Conservation (phyloP, 1,284 basidiomycete species). For the Afroboletus lepidellus region DNA sequence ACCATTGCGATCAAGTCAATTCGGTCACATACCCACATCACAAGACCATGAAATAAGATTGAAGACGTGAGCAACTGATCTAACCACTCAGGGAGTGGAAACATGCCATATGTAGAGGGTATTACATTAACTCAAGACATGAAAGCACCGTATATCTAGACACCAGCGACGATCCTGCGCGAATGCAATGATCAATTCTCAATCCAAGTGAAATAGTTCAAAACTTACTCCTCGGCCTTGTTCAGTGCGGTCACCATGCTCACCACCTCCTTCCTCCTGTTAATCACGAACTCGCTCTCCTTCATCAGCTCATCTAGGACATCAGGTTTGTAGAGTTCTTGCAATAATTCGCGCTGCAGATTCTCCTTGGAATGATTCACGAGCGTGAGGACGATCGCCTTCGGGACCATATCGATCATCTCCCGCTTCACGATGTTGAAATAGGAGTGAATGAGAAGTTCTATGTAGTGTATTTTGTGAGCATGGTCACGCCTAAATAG, state of each 20-base stretch:
- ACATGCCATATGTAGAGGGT: slow-evolving; percentile 29
- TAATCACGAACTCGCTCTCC: slow-evolving; percentile 85
- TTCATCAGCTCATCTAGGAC: slow-evolving; percentile 90
- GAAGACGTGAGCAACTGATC: slow-evolving; percentile 12
- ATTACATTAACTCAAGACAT: slow-evolving; percentile 26
- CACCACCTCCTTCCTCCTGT: slow-evolving; percentile 84
- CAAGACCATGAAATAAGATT: too few species aligned
- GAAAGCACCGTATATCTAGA: slow-evolving; percentile 25
- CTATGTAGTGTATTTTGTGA: slow-evolving; percentile 39
- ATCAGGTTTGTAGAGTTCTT: slow-evolving; percentile 89
- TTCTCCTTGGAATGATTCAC: slow-evolving; percentile 93
- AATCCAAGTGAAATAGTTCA: background rate
- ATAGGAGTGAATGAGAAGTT: slow-evolving; percentile 89
- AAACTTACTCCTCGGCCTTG: slow-evolving; percentile 85
- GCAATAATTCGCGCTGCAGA: slow-evolving; percentile 84
- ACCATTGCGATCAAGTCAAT: too few species aligned
- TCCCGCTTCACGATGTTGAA: slow-evolving; percentile 98
- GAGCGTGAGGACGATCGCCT: slow-evolving; percentile 92
- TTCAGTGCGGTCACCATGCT: slow-evolving; percentile 87
- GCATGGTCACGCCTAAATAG: background rate
- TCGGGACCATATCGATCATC: slow-evolving; percentile 99
- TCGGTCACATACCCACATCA: too few species aligned
- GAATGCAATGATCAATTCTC: slow-evolving; percentile 9
- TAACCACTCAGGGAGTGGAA: slow-evolving; percentile 16
- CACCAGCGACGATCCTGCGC: slow-evolving; percentile 33